Conservation (phyloP, 1,284 basidiomycete genomes). For the Ustilago sp. region DNA sequence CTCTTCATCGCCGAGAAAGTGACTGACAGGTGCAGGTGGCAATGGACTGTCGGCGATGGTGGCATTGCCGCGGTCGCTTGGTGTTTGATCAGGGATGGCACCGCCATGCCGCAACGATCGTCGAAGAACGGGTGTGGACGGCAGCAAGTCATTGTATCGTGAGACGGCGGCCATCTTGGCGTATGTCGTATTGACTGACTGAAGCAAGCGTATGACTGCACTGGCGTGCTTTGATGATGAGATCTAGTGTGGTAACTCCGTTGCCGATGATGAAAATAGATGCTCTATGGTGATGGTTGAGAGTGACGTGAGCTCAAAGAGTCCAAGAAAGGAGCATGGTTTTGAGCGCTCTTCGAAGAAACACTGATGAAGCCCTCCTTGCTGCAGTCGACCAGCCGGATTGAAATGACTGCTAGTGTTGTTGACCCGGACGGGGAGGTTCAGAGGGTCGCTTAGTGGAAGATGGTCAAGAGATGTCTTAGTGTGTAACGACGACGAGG, state of each 20-base stretch:
- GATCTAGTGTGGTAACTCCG: neutral
- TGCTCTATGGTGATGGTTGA: neutral
- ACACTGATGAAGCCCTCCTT: neutral
- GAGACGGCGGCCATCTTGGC: conserved; percentile 44
- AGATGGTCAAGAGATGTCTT: neutral
- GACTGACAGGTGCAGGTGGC: conserved; percentile 51
- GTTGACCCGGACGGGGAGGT: neutral
- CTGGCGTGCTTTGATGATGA: neutral
- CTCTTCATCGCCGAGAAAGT: conserved; percentile 49
- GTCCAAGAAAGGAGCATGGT: conserved; percentile 26
- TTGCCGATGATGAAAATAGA: neutral
- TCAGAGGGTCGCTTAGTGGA: neutral
- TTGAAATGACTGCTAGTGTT: neutral
- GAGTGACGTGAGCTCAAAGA: neutral
- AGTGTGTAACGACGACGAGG: conserved; percentile 3
- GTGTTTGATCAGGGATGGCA: conserved; percentile 27
- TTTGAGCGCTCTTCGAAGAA: conserved; percentile 1
- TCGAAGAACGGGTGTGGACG: conserved; percentile 39
- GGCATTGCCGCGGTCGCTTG: conserved; percentile 42
- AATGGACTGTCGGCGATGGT: conserved; percentile 50
- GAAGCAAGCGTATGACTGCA: neutral
- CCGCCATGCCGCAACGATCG: conserved; percentile 39
- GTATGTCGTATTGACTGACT: neutral
- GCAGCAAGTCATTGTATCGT: conserved; percentile 29
- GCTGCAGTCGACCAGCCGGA: neutral